These are phyloP conservation scores for Aegilops umbellulata DNA, from an alignment of 176 grass and related monocot species.

Conservation along the genomic window DNA sequence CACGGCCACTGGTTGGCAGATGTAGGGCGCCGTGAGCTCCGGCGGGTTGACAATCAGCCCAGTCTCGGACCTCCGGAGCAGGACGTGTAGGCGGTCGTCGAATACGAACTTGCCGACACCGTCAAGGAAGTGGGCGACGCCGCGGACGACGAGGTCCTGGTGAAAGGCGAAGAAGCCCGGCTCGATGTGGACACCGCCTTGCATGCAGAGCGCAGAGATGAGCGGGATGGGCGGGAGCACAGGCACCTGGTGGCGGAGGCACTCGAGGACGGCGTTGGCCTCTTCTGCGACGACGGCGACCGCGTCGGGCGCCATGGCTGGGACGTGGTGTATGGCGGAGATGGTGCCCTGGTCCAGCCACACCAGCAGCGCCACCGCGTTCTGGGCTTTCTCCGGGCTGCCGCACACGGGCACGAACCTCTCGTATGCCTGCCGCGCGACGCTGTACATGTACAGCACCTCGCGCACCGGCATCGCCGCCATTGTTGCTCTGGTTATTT, in stretches of 20 bases:
- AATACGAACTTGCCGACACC: constrained; percentile 47
- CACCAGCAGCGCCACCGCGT: constrained; percentile 47
- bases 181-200: not conserved
- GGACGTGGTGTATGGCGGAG: constrained; percentile 3
- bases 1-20: not conserved
- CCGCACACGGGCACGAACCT: not conserved
- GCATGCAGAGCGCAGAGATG: constrained; percentile 21
- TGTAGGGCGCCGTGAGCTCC: constrained; percentile 22
- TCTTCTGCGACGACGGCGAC: constrained; percentile 16
- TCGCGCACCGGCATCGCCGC: constrained; percentile 25
- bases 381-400: constrained; percentile 29
- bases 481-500: not conserved
- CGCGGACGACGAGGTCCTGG: constrained; percentile 34
- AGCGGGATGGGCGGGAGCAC: constrained; percentile 27
- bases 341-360: constrained; percentile 44
- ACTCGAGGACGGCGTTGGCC: constrained; percentile 36
- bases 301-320: not conserved
- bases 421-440: constrained; percentile 39
- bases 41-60: not conserved
- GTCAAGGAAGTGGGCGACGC: constrained; percentile 34
- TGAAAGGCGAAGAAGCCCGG: constrained; percentile 46
- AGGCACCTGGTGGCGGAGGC: constrained; percentile 11
- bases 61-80: constrained; percentile 15
- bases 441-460: constrained; percentile 34
- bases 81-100: constrained; percentile 22